Percentiles rank a stretch among this genome's conserved stretches.
These are phyloP conservation scores for Amanita rimosa DNA, from an alignment of 768 basidiomycete species.

Conservation along the genomic window DNA sequence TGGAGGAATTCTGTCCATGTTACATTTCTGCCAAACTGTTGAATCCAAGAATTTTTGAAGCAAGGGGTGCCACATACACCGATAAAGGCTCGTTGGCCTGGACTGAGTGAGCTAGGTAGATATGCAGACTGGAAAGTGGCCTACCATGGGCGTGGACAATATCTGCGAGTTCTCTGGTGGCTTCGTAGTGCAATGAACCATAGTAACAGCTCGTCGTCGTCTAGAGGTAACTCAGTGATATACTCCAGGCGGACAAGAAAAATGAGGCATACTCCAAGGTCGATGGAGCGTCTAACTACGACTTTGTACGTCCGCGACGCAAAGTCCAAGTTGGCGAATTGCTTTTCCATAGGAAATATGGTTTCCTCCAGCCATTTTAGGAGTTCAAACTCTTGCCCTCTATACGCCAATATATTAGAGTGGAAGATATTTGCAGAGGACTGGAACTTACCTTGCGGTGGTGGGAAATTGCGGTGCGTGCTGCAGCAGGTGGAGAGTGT, in stretches of 20 bases:
- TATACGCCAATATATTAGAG: constrained; percentile 3
- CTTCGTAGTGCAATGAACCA: constrained; percentile 68
- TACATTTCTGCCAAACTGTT: constrained; percentile 54
- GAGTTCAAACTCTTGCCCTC: constrained; percentile 79
- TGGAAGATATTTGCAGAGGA: neutral
- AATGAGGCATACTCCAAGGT: constrained; percentile 54
- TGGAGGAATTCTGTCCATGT: constrained; percentile 73
- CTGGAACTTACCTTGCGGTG: constrained; percentile 40
- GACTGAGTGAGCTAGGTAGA: constrained; percentile 3
- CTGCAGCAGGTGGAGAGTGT: constrained; percentile 19
- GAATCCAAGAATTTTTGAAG: neutral
- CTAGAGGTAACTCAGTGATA: constrained; percentile 23
- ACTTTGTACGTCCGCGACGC: constrained; percentile 57
- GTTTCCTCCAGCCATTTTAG: constrained; percentile 79
- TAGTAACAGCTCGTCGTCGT: constrained; percentile 95
- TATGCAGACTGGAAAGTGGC: constrained; percentile 7
- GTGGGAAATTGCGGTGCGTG: constrained; percentile 79
- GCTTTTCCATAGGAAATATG: constrained; percentile 83
- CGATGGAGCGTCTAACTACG: constrained; percentile 62
- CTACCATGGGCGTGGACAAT: constrained; percentile 51
- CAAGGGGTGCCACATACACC: constrained; percentile 40
- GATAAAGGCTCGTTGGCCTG: constrained; percentile 77
- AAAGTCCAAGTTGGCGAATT: constrained; percentile 59
- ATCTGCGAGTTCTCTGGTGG: constrained; percentile 74
- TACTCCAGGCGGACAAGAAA: constrained; percentile 4